Conservation (phyloP, 2,329 filamentous ascomycete genomes). For the Thelonectria olida region DNA sequence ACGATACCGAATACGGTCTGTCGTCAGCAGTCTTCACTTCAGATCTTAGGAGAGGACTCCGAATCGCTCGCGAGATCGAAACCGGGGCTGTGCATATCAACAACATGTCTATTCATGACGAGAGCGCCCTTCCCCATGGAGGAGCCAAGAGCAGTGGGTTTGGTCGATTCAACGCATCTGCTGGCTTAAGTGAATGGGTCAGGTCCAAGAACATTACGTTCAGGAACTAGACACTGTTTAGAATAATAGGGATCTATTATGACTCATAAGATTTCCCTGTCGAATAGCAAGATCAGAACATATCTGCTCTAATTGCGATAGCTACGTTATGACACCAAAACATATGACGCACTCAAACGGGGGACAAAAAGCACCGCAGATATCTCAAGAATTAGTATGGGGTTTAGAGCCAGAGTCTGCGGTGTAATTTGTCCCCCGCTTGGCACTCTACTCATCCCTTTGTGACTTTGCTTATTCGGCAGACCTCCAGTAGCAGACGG, state of each 20-base stretch:
- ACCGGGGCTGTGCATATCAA: conserved; percentile 76
- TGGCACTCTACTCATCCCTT: no score
- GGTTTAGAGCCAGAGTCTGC: no score
- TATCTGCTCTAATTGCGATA: no score
- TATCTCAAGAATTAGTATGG: no score
- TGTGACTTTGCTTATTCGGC: no score
- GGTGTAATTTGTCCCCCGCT: no score
- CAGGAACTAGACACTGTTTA: conserved; percentile 40
- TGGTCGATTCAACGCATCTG: conserved; percentile 65
- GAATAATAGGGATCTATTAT: background rate
- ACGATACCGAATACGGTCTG: conserved; percentile 85
- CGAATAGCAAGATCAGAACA: no score
- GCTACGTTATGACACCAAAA: no score
- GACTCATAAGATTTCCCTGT: no score
- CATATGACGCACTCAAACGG: no score
- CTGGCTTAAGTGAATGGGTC: conserved; percentile 69
- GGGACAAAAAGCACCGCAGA: no score
- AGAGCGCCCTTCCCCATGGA: conserved; percentile 70
- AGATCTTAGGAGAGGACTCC: conserved; percentile 67
- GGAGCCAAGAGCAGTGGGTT: conserved; percentile 72
- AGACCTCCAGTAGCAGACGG: no score
- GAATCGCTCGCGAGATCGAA: conserved; percentile 71
- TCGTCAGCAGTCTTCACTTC: conserved; percentile 76
- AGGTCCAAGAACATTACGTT: conserved; percentile 72
- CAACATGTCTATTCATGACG: conserved; percentile 72